Evolutionary conservation across 768 basidiomycete species (phyloP), one percentile per base, ranked within the genome.

Genomic region (Amanita thiersii): DNA sequence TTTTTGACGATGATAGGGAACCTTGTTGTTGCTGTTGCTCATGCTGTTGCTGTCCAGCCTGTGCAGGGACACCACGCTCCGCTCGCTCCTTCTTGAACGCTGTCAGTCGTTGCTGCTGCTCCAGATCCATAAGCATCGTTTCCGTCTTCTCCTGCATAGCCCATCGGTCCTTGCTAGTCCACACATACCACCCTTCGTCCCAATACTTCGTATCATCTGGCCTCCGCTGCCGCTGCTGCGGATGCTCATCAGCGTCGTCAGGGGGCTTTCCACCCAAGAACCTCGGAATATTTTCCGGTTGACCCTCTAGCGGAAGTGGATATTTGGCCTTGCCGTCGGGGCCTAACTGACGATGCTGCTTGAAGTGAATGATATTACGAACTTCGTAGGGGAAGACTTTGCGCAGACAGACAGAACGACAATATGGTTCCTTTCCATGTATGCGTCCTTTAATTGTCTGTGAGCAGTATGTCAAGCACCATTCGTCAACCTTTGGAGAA

Each of bases 131-230:
- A 50, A 65, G 68, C 83, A 87, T 86, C 37, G 67, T 64, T 12
- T 72, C 60, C 37, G 79, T 57, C 51, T 75, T 77, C 53, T 80
- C 73, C 48, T 70, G 64, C 5, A 71, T 66, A 8, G 70, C 74
- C 55, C 64, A 65, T 36, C 68, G 64, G 37, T 68, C 76, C 40
- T 65, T 66, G 11, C 73, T 72, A 38, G 74, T 70, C 82, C 83
- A 86, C 30, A 88, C 51, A 52, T 88, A 88, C 71, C 73, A 81
- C 3, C 85, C 84, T 51, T 79, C 75, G 43, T 83, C 69, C 85
- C 85, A 88, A 51, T 73, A 69, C 47, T 72, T 76, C 30, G 62
- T 65, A 15, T 72, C 63, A 47, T 59, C 44, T 10, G 30, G 17
- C 20, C 23, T 31, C 18, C 50, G 28, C 11, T 50, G n/a, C 5